Base-by-base conservation (phyloP, 2,329 filamentous ascomycete species). In the Claviceps monticola region DNA sequence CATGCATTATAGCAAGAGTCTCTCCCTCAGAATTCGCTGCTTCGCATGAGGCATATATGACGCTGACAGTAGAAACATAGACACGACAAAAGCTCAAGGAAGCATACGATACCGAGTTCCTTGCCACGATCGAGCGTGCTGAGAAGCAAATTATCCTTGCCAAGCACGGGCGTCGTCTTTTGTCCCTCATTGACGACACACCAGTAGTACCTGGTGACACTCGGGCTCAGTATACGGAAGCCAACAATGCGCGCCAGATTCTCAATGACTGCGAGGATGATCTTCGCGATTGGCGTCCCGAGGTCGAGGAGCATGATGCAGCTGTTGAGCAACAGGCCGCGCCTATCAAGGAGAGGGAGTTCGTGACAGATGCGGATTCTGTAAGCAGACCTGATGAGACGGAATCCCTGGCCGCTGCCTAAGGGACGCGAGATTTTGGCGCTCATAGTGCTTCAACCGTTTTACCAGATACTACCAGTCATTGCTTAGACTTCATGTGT, bases 101-200 rank as follows among this genome's bases (percentile, higher is more conserved):
- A 69, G 88, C 93, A 23, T 97, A 91, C 64, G 87, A 90, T 58
- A 69, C 86, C 54, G 89, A 97, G 66, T 87, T 95, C 57, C 80
- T 86, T 16, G 89, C 90, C 54, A 87, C 89, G 19, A 95, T 98
- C 60, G 93, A 98, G 74, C 86, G 91, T 36, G 89, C 89, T 23
- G 93, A 97, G 74, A 97, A 97, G 73, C 93, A 98, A 66, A 86
- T 91, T 61, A 87, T 98, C 54, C 79, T 98, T 16, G 91, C 93
- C 53, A 87, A 86, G 61, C 90, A 97, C 65, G 91, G 89, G 19
- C 85, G 88, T 51, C 83, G 88, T 44, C 78, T 98, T 38, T 68
- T 98, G 52, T 82, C 85, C 59, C 78, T 95, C 41, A 79, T 98
- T 11, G 93, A 98, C 61, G 91, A 96, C 65, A 84, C 83, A 0